phyloP scores from a whole-genome alignment of 441 rosid genomes.

The Populus hybrid region DNA sequence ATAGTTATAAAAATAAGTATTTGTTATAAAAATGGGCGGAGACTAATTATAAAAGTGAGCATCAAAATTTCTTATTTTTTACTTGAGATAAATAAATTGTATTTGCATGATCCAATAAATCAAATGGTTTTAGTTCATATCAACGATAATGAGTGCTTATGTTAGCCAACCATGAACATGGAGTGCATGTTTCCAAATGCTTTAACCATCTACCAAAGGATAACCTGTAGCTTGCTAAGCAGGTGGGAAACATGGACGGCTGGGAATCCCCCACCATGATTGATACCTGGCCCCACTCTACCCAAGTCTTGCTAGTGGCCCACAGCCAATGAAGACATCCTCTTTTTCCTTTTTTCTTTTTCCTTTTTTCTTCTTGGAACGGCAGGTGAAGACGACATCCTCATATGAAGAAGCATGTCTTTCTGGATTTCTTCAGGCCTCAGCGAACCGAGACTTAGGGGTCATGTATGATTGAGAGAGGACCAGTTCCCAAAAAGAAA shows the following conservation, averaged over 20 bases:
- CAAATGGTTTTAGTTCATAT: background rate
- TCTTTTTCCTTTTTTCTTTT: background rate
- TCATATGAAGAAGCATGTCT: background rate
- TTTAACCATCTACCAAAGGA: background rate
- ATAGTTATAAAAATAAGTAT: no score
- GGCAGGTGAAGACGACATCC: background rate
- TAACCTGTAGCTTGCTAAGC: slow-evolving; percentile 4
- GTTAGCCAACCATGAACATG: background rate
- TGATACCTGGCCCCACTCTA: background rate
- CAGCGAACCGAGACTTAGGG: background rate
- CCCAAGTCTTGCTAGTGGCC: background rate
- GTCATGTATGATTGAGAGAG: background rate
- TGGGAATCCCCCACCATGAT: slow-evolving; percentile 4
- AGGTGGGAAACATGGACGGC: slow-evolving; percentile 29
- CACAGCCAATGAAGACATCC: background rate
- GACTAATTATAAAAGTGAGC: no score
- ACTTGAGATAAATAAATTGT: no score
- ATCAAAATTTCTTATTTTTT: no score
- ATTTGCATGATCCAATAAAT: no score
- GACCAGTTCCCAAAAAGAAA: background rate
- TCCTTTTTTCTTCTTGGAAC: background rate
- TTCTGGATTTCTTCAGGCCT: background rate
- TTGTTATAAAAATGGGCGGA: no score
- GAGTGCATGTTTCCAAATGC: background rate
- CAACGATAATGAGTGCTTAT: no score